Percentiles rank a stretch among this genome's conserved stretches.
Evolutionary conservation across 2,329 filamentous ascomycete species (phyloP).

Genomic region (Geosmithia flava): DNA sequence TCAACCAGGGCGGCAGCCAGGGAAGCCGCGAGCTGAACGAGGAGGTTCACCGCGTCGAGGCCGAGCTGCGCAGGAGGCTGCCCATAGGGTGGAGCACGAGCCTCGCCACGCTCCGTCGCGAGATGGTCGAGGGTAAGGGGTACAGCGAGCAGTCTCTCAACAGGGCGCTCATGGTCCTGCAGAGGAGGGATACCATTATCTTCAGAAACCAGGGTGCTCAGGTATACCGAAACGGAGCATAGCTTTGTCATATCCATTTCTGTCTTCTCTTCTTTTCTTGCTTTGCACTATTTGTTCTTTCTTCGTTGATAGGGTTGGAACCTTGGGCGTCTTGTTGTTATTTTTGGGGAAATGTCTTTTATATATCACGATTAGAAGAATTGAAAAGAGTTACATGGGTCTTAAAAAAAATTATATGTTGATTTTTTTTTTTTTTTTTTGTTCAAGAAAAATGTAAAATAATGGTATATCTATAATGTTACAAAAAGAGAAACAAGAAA

Average conservation of each 20-base stretch:
- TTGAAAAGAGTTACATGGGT: background rate
- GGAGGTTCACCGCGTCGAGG: constrained; percentile 75
- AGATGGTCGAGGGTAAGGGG: constrained; percentile 85
- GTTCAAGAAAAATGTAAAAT: background rate
- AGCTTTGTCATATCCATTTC: constrained; percentile 6
- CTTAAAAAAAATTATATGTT: background rate
- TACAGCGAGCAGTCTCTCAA: constrained; percentile 82
- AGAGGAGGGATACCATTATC: constrained; percentile 76
- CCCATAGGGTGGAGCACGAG: constrained; percentile 95
- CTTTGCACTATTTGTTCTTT: background rate
- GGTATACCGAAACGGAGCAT: constrained; percentile 63
- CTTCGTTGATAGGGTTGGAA: background rate
- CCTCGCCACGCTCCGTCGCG: constrained; percentile 69
- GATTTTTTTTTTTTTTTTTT: background rate
- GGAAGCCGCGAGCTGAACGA: constrained; percentile 84
- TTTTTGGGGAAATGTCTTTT: background rate
- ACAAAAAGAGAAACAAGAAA: no score
- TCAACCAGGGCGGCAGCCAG: constrained; percentile 75
- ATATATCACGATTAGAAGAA: background rate
- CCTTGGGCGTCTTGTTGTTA: background rate
- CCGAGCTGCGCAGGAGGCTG: constrained; percentile 74
- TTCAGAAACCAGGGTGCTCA: constrained; percentile 66
- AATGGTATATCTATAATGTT: no score
- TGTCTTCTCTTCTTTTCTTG: background rate
- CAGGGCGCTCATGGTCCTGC: constrained; percentile 72